phyloP scores from a whole-genome alignment of 148 eudicot genomes.

The Rheum nobile region DNA sequence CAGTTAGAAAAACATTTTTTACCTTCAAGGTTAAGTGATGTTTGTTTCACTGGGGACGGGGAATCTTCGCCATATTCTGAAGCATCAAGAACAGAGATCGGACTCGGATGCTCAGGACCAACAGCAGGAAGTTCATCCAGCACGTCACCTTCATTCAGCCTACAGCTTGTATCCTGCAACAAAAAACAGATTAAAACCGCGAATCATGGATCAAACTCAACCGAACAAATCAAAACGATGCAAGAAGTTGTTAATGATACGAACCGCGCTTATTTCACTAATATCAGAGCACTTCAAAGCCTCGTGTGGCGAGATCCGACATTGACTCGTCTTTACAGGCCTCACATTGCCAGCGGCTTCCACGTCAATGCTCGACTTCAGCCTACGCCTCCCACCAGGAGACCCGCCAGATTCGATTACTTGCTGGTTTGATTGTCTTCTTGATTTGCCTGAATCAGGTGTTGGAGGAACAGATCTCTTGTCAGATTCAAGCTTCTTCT shows the following conservation, averaged over 20 bases:
- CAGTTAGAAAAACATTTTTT: not conserved
- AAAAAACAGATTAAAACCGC: not conserved
- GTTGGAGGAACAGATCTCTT: constrained; percentile 57
- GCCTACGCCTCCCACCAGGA: constrained; percentile 54
- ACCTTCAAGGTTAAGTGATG: constrained; percentile 43
- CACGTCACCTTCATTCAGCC: constrained; percentile 26
- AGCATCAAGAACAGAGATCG: constrained; percentile 75
- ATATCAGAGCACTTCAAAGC: constrained; percentile 2
- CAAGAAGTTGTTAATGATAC: not conserved
- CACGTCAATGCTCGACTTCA: constrained; percentile 19
- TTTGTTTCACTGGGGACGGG: constrained; percentile 53
- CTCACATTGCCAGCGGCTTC: constrained; percentile 12
- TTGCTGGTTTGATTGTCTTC: constrained; percentile 40
- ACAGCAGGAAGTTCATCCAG: constrained; percentile 17
- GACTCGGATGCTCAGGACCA: constrained; percentile 67
- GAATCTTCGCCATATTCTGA: constrained; percentile 43
- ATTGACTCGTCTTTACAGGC: constrained; percentile 11
- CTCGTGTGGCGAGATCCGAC: not conserved
- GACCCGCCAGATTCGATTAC: constrained; percentile 29
- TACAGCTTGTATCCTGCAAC: constrained; percentile 31
- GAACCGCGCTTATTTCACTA: not conserved
- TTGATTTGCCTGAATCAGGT: constrained; percentile 40
- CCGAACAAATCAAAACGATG: not conserved
- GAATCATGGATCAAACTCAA: not conserved
- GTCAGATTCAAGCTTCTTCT: constrained; percentile 59